Evolutionary conservation across 2,329 filamentous ascomycete genomes (phyloP).

Genomic region (Neurospora sp.): DNA sequence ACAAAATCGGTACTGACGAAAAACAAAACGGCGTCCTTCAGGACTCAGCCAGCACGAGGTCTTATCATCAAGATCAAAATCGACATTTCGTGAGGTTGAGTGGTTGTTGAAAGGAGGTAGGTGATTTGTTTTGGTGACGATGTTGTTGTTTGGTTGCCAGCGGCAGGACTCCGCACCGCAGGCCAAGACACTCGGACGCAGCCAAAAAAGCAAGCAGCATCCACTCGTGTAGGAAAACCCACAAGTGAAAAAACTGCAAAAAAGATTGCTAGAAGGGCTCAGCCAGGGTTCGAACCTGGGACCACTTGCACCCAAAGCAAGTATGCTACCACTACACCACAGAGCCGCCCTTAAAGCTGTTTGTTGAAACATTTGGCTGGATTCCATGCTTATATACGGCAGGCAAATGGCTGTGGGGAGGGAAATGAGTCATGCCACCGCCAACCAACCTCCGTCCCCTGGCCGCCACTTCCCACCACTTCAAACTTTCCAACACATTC

Average conservation of each 20-base stretch:
- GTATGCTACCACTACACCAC: slow-evolving; percentile 10
- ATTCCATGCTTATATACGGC: background rate
- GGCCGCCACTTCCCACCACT: no score
- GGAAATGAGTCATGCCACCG: background rate
- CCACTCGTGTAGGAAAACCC: background rate
- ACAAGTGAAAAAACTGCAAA: background rate
- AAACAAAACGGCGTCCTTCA: background rate
- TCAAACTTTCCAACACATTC: background rate
- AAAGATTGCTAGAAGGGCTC: slow-evolving; percentile 2
- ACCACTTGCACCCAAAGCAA: slow-evolving; percentile 10
- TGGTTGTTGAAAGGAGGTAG: background rate
- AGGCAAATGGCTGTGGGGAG: background rate
- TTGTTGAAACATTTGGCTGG: background rate
- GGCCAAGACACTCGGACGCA: background rate
- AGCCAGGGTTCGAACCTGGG: slow-evolving; percentile 8
- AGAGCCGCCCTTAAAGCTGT: slow-evolving; percentile 1
- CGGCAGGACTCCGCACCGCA: background rate
- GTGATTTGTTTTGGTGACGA: background rate
- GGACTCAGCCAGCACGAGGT: no score
- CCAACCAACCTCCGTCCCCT: no score
- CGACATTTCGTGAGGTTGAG: background rate
- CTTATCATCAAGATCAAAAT: background rate
- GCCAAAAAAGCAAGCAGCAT: background rate
- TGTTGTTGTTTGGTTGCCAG: background rate
- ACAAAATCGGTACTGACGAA: background rate